These are phyloP conservation scores for Emmonsiellopsis sp. DNA, from an alignment of 2,329 filamentous ascomycete species.

Conservation along the genomic window DNA sequence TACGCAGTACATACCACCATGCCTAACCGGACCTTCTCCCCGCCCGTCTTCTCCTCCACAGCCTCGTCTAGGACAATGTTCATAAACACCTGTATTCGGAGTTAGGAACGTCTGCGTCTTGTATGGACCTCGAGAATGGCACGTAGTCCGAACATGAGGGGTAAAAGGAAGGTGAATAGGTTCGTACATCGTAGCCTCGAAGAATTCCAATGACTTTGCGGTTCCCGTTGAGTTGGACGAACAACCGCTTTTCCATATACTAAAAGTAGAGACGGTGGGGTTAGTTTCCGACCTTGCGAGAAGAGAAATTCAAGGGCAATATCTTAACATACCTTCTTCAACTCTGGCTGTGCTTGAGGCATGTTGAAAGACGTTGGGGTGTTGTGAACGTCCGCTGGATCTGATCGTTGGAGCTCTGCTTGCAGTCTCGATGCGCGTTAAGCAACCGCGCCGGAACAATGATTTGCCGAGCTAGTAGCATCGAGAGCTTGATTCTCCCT, in stretches of 20 bases:
- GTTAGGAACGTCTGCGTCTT: not conserved
- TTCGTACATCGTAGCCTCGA: constrained; percentile 84
- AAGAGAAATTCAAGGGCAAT: constrained; percentile 2
- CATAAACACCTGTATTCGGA: constrained; percentile 69
- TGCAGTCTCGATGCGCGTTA: not conserved
- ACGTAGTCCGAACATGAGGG: not conserved
- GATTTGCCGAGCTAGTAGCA: constrained; percentile 19
- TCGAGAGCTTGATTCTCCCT: too few species aligned
- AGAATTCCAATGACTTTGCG: constrained; percentile 93
- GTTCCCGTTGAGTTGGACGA: constrained; percentile 95
- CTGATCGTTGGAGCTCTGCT: not conserved
- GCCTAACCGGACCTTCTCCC: constrained; percentile 81
- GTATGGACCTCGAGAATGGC: not conserved
- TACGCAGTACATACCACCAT: constrained; percentile 64
- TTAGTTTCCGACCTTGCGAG: constrained; percentile 5
- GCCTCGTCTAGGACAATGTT: constrained; percentile 98
- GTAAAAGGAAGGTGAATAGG: not conserved
- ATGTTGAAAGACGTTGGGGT: constrained; percentile 49
- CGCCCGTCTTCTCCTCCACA: constrained; percentile 84
- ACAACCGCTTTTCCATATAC: constrained; percentile 99
- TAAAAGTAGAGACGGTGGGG: constrained; percentile 30
- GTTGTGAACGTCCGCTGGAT: not conserved
- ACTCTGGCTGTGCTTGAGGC: constrained; percentile 97
- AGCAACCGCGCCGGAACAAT: constrained; percentile 22
- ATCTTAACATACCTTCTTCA: constrained; percentile 71